Evolutionary conservation across 2,329 filamentous ascomycete genomes (phyloP).

Genomic region (Plenodomus biglobosus): DNA sequence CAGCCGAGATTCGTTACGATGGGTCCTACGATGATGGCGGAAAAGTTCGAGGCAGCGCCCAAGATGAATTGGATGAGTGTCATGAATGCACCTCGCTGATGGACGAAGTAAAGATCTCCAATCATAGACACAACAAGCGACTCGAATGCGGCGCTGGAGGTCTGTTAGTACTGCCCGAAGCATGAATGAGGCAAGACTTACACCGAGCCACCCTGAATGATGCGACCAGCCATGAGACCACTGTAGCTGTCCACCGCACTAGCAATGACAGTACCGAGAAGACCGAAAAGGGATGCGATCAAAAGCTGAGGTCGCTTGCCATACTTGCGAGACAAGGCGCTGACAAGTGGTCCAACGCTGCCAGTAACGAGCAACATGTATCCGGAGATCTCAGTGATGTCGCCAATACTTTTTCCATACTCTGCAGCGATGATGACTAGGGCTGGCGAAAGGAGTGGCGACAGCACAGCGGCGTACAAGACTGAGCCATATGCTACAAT

Average conservation of each 20-base stretch:
- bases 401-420: conserved; percentile 27
- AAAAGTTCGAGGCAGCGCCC: conserved; percentile 40
- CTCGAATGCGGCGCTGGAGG: conserved; percentile 37
- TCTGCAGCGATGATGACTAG: conserved; percentile 38
- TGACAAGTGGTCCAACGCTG: conserved; percentile 38
- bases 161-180: not conserved
- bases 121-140: conserved; percentile 41
- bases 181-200: conserved; percentile 1
- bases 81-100: conserved; percentile 40
- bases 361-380: conserved; percentile 43
- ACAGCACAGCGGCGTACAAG: conserved; percentile 37
- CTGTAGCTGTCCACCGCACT: conserved; percentile 33
- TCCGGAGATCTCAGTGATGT: conserved; percentile 43
- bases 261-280: conserved; percentile 33
- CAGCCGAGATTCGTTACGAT: conserved; percentile 41
- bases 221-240: conserved; percentile 34
- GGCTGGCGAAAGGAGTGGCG: conserved; percentile 41
- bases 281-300: conserved; percentile 32
- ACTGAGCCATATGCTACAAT: conserved; percentile 39
- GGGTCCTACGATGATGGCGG: conserved; percentile 41
- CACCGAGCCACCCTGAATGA: conserved; percentile 37
- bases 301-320: conserved; percentile 40
- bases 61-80: conserved; percentile 42
- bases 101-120: conserved; percentile 43
- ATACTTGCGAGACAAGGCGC: conserved; percentile 35